These are phyloP conservation scores for Aspergillus bridgeri DNA, from an alignment of 495 filamentous ascomycete species.

Conservation along the genomic window DNA sequence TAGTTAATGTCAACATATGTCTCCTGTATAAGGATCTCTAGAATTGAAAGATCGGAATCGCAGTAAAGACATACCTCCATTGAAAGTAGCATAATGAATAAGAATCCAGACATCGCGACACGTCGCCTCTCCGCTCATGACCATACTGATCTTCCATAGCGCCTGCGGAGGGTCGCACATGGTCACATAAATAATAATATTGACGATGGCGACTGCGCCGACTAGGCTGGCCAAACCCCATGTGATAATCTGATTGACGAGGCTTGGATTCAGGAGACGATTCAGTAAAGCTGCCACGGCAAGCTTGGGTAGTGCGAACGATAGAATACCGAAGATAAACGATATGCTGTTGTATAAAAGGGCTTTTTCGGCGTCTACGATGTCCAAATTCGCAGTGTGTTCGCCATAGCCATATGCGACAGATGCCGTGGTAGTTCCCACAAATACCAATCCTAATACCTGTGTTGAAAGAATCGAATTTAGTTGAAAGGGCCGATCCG, in stretches of 20 bases:
- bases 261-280: slow-evolving; percentile 25
- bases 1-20: slow-evolving; percentile 5
- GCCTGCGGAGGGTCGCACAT: slow-evolving; percentile 26
- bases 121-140: slow-evolving; percentile 17
- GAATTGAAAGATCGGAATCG: not conserved
- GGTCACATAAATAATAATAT: slow-evolving; percentile 29
- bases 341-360: slow-evolving; percentile 21
- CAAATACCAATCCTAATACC: slow-evolving; percentile 23
- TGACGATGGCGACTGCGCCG: slow-evolving; percentile 17
- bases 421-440: slow-evolving; percentile 18
- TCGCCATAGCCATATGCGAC: slow-evolving; percentile 28
- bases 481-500: not conserved
- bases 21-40: not conserved
- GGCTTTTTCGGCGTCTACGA: slow-evolving; percentile 15
- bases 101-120: slow-evolving; percentile 31
- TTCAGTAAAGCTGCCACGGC: slow-evolving; percentile 25
- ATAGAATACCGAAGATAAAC: slow-evolving; percentile 28
- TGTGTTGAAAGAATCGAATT: not conserved
- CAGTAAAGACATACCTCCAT: slow-evolving; percentile 24
- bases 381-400: slow-evolving; percentile 17
- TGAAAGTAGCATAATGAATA: slow-evolving; percentile 38
- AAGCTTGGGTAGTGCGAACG: slow-evolving; percentile 28
- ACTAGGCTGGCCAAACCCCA: slow-evolving; percentile 20
- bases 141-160: slow-evolving; percentile 22
- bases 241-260: slow-evolving; percentile 10